phyloP scores from a whole-genome alignment of 805 yeast genomes.

The Yarrowia divulgata region DNA sequence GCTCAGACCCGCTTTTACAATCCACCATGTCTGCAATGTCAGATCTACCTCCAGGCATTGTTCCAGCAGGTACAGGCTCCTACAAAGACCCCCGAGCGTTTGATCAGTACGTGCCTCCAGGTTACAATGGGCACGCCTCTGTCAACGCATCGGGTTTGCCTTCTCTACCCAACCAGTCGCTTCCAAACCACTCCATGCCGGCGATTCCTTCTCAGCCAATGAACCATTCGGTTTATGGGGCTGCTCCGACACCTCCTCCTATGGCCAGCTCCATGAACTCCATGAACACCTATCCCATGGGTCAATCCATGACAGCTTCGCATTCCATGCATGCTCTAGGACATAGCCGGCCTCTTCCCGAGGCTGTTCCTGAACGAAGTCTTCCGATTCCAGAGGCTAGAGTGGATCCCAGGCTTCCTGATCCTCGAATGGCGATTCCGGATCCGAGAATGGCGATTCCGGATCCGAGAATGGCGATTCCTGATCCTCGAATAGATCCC shows the following conservation, averaged over 20 bases:
- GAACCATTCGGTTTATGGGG: slow-evolving; percentile 27
- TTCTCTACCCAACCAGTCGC: slow-evolving; percentile 13
- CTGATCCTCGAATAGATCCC: background rate
- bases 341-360: slow-evolving; percentile 29
- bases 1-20: slow-evolving; percentile 5
- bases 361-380: slow-evolving; percentile 23
- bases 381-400: slow-evolving; percentile 11
- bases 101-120: slow-evolving; percentile 35
- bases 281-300: slow-evolving; percentile 7
- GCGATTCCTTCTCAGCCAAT: slow-evolving; percentile 5
- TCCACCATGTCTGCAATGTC: background rate
- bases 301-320: background rate
- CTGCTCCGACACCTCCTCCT: background rate
- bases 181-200: slow-evolving; percentile 16
- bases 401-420: background rate
- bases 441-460: background rate
- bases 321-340: slow-evolving; percentile 20
- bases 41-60: slow-evolving; percentile 26
- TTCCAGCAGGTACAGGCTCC: slow-evolving; percentile 28
- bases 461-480: background rate
- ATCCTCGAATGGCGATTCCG: background rate
- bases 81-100: slow-evolving; percentile 21
- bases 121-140: background rate
- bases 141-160: slow-evolving; percentile 10
- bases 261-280: slow-evolving; percentile 5